Base-by-base conservation (phyloP, 2,329 filamentous ascomycete species). In the Paracorniculantispora psalliotae region DNA sequence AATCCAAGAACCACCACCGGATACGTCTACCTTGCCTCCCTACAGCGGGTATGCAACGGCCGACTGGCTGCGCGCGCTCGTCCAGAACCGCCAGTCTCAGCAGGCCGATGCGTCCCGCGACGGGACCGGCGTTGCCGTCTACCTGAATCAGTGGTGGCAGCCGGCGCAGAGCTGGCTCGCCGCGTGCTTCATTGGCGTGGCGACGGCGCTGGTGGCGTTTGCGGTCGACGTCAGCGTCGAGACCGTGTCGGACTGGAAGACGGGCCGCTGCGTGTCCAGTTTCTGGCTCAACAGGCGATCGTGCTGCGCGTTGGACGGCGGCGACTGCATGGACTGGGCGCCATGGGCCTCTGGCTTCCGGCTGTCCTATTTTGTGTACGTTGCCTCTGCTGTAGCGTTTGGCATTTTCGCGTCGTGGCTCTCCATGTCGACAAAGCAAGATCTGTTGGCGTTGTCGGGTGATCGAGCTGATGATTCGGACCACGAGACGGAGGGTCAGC, bases 191-290 rank as follows among this genome's bases (percentile, higher is more conserved):
- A 94, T 92, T 0, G 94, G 93, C 5, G 77, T 96, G 60, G 83
- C 90, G 5, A 90, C 93, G 21, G 94, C 94, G 10, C 77, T 87
- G 15, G 83, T 97, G 59, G 93, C 94, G 21, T 94, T 92, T 2
- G 85, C 81, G 59, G 97, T 99, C 67, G 91, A 97, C 70, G 86
- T 99, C 52, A 87, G 88, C 17, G 93, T 90, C 50, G 90, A 96
- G 71, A 99, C 94, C 93, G 77, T 99, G 56, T 92, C 88, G n/a
- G 94, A 97, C 71, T 73, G 97, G 62, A 99, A 97, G 78, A 85
- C 86, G n/a, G 94, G 94, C 7, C 93, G 91, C 69, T 99, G 94
- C 74, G 85, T 86, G 39, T 87, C 89, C n/a, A 80, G 77, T 26
- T 97, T 97, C 71, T 97, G 97, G 72, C 76, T 97, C 55, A 96